A percentile compares a stretch with the other conserved stretches of the same genome.
phyloP scores from a whole-genome alignment of 495 filamentous ascomycete genomes.

The Hyphodiscus hymeniophilus region DNA sequence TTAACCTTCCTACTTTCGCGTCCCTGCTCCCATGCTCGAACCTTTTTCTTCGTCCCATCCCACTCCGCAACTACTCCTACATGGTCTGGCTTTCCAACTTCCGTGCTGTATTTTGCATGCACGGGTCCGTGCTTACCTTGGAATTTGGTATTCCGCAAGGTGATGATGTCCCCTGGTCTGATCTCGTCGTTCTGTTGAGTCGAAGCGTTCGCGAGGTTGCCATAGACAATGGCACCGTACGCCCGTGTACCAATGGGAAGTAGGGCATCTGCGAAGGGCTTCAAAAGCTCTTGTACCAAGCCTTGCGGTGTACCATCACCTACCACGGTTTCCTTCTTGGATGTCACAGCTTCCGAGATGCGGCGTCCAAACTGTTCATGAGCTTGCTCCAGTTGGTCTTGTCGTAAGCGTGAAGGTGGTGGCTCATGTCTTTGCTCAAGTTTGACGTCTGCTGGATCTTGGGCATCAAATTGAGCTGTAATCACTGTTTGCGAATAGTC shows the following conservation, averaged over 20 bases:
- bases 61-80: constrained; percentile 96
- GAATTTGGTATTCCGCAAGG: constrained; percentile 88
- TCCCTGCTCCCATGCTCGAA: constrained; percentile 91
- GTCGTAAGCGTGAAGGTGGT: constrained; percentile 75
- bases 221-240: constrained; percentile 88
- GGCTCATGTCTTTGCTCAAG: constrained; percentile 83
- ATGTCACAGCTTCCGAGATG: constrained; percentile 57
- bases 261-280: constrained; percentile 58
- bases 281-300: constrained; percentile 70
- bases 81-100: constrained; percentile 89
- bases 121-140: constrained; percentile 92
- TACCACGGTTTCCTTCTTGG: constrained; percentile 69
- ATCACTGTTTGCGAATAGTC: constrained; percentile 96
- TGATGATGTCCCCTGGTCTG: constrained; percentile 85
- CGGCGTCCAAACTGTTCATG: constrained; percentile 68
- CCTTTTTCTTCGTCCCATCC: constrained; percentile 98
- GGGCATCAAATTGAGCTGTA: constrained; percentile 68
- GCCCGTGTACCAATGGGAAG: constrained; percentile 75
- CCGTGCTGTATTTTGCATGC: constrained; percentile 84
- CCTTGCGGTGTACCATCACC: constrained; percentile 74
- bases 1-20: constrained; percentile 92
- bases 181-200: constrained; percentile 91
- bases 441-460: constrained; percentile 59
- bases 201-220: constrained; percentile 87
- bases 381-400: constrained; percentile 85